These are phyloP conservation scores for Tinospora cordifolia DNA, from an alignment of 164 flowering plant species.

Conservation along the genomic window DNA sequence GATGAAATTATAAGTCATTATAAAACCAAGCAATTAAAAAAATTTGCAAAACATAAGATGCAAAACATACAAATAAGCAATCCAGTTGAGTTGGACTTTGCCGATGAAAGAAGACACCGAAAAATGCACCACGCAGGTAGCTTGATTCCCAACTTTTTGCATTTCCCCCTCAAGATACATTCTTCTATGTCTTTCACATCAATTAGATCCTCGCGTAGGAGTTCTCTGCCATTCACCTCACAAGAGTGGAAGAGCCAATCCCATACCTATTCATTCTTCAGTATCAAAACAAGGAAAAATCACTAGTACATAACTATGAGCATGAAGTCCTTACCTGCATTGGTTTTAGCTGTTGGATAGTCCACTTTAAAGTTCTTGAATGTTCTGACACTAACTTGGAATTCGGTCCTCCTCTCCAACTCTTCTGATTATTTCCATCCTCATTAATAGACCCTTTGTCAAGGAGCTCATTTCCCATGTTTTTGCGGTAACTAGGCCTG, in stretches of 20 bases:
- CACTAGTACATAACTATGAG: not conserved
- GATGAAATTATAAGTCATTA: not conserved
- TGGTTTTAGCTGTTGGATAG: slow-evolving; percentile 59
- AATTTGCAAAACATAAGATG: not conserved
- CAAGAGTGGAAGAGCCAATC: slow-evolving; percentile 82
- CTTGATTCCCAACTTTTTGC: slow-evolving; percentile 55
- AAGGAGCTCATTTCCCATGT: slow-evolving; percentile 18
- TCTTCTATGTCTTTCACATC: slow-evolving; percentile 53
- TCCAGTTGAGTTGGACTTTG: slow-evolving; percentile 59
- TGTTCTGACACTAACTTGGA: slow-evolving; percentile 42
- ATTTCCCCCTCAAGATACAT: slow-evolving; percentile 58
- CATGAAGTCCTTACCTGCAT: slow-evolving; percentile 44
- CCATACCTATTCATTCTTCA: slow-evolving; percentile 46
- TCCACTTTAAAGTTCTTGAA: slow-evolving; percentile 56
- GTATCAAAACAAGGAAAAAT: not conserved
- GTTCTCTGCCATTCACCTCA: slow-evolving; percentile 62
- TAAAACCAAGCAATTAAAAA: not conserved
- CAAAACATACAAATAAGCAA: slow-evolving; percentile 54
- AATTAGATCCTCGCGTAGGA: slow-evolving; percentile 60
- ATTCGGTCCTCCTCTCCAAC: slow-evolving; percentile 26
- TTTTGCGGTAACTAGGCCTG: slow-evolving; percentile 72
- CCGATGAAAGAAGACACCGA: slow-evolving; percentile 67
- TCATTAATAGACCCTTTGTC: slow-evolving; percentile 28
- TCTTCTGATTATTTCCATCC: slow-evolving; percentile 22
- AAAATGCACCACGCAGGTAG: slow-evolving; percentile 81